phyloP scores from a whole-genome alignment of 352 stramenopile genomes.

The Globisporangium carolinianum region DNA sequence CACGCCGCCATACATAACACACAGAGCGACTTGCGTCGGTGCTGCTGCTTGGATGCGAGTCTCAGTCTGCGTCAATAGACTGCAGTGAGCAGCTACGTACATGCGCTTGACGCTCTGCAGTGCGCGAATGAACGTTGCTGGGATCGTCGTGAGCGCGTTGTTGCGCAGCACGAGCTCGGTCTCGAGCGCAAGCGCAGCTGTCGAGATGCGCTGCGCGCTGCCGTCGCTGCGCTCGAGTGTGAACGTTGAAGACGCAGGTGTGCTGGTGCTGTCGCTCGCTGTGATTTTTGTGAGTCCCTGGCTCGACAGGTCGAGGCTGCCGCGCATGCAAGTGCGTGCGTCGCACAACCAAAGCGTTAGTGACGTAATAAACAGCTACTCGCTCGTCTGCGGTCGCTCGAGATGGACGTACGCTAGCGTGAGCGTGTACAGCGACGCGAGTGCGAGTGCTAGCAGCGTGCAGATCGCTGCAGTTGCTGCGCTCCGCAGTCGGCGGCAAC shows the following conservation, averaged over 20 bases:
- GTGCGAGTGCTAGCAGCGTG: not conserved
- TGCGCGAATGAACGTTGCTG: slow-evolving; percentile 34
- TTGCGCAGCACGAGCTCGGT: slow-evolving; percentile 35
- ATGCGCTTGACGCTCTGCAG: slow-evolving; percentile 30
- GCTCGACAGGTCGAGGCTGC: slow-evolving; percentile 32
- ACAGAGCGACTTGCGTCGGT: not conserved
- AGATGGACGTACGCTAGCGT: no score
- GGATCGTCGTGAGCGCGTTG: slow-evolving; percentile 37
- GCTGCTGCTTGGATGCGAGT: not conserved
- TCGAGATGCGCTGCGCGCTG: slow-evolving; percentile 14
- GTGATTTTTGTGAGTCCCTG: slow-evolving; percentile 31
- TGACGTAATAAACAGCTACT: no score
- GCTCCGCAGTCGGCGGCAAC: no score
- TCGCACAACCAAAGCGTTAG: no score
- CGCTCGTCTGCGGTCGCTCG: no score
- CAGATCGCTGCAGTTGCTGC: not conserved
- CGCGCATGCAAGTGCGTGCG: not conserved
- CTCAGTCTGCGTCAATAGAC: not conserved
- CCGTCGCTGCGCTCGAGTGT: slow-evolving; percentile 17
- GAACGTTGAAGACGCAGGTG: slow-evolving; percentile 14
- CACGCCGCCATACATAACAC: not conserved
- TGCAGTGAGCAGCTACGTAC: slow-evolving; percentile 12
- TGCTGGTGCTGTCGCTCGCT: slow-evolving; percentile 8
- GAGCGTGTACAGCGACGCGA: not conserved
- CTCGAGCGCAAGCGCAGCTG: slow-evolving; percentile 20